Evolutionary conservation across 768 basidiomycete genomes (phyloP), one percentile per base, ranked within the genome.

Genomic region (Psilocybe sp.): DNA sequence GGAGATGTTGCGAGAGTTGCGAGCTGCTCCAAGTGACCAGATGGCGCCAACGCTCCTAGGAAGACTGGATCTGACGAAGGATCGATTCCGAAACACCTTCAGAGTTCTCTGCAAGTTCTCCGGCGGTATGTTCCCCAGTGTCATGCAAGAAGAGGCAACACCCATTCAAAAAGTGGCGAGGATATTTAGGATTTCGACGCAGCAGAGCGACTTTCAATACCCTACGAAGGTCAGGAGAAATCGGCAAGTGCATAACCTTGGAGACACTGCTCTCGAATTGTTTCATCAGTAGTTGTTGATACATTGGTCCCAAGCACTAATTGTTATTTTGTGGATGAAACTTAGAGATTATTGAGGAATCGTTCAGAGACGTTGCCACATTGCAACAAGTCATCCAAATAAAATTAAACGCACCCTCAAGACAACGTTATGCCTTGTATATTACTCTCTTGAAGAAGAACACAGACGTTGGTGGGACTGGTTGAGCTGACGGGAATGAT

Each of bases 111-210:
- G 18, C 40, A 5, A 19, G 20, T 4, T 28, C 10, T 13, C 13
- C 14, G 7, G 44, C 16, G 16, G 6, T 11, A 7, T n/a, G 13
- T 9, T 18, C 20, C 9, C 32, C 20, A 13, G 14, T 46, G 7
- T 18, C n/a, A 9, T 47, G 23, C 13, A 52, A 38, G 31, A 52
- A 42, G 19, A 52, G 34, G 28, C 47, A 47, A 28, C 41, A 52
- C 6, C 46, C 51, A 23, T 47, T 48, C 18, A 52, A 45, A 34
- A 39, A 52, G 20, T 52, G 51, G 5, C 50, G 50, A n/a, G 39
- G 40, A 51, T 35, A 51, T 41, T 32, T 20, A 19, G 33, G 14
- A 19, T 51, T 41, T 11, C 23, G 40, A 20, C 46, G 37, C 8
- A 47, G 35, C n/a, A 51, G 44, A 34, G 47, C 42, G 10, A 34